Evolutionary conservation across 2,329 filamentous ascomycete species (phyloP).

Genomic region (Diaporthe citrichinensis): DNA sequence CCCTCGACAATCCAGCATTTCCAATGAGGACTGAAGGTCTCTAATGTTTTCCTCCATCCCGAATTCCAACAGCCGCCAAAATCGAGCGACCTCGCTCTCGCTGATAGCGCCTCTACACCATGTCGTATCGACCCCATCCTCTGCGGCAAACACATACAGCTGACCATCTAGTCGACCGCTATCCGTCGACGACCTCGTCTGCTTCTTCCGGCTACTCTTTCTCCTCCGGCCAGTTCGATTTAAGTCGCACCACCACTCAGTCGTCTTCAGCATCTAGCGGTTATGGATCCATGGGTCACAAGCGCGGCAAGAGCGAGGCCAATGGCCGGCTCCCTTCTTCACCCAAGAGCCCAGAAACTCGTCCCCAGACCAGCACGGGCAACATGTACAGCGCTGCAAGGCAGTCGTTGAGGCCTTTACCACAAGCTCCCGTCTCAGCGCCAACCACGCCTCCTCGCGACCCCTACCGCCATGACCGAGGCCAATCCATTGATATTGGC

Average conservation of each 20-base stretch:
- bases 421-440: slow-evolving; percentile 71
- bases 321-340: slow-evolving; percentile 62
- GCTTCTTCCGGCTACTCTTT: slow-evolving; percentile 78
- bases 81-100: slow-evolving; percentile 38
- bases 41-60: slow-evolving; percentile 37
- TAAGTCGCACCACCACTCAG: slow-evolving; percentile 76
- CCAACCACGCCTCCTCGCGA: slow-evolving; percentile 48
- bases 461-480: slow-evolving; percentile 64
- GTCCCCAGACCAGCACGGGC: slow-evolving; percentile 62
- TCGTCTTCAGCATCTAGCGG: slow-evolving; percentile 80
- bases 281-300: slow-evolving; percentile 71
- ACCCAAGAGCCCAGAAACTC: slow-evolving; percentile 57
- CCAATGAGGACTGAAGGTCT: slow-evolving; percentile 32
- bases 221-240: slow-evolving; percentile 65
- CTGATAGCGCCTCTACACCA: slow-evolving; percentile 48
- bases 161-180: slow-evolving; percentile 68
- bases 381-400: slow-evolving; percentile 80
- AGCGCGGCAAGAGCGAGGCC: slow-evolving; percentile 82
- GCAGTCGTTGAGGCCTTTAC: slow-evolving; percentile 82
- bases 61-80: slow-evolving; percentile 25
- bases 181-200: slow-evolving; percentile 79
- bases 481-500: slow-evolving; percentile 75
- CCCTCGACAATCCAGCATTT: not conserved
- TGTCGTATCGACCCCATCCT: slow-evolving; percentile 71
- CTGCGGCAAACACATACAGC: slow-evolving; percentile 69